Evolutionary conservation across 2,329 filamentous ascomycete species (phyloP).

Genomic region (Periconia sp.): DNA sequence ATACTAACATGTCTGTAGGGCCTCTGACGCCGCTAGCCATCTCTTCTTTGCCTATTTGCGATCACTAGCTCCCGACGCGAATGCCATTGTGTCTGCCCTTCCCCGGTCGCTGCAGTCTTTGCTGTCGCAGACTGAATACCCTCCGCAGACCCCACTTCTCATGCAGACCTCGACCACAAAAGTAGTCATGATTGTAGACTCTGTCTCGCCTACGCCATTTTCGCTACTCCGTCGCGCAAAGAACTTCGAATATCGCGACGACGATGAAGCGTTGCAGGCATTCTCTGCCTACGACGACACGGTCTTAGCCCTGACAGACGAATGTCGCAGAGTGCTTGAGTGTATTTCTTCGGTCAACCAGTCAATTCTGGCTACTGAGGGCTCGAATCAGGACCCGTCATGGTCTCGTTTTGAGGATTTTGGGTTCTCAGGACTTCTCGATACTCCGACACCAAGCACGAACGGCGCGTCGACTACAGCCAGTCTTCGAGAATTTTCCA

Average conservation of each 20-base stretch:
- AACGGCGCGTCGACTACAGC: conserved; percentile 32
- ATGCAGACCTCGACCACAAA: conserved; percentile 83
- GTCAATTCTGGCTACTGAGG: conserved; percentile 68
- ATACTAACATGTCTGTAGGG: conserved; percentile 60
- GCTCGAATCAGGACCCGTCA: conserved; percentile 69
- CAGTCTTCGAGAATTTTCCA: conserved; percentile 74
- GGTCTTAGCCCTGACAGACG: conserved; percentile 84
- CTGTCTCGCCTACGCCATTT: conserved; percentile 93
- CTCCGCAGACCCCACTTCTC: conserved; percentile 77
- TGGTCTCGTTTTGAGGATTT: conserved; percentile 98
- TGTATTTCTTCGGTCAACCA: conserved; percentile 90
- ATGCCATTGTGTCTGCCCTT: conserved; percentile 78
- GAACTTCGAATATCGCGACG: conserved; percentile 93
- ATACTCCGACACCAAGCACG: conserved; percentile 62
- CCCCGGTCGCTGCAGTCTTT: conserved; percentile 91
- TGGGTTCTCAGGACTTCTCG: conserved; percentile 79
- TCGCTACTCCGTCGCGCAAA: conserved; percentile 86
- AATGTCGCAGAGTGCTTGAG: conserved; percentile 88
- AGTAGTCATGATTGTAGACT: conserved; percentile 96
- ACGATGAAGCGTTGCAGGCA: conserved; percentile 80
- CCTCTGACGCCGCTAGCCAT: conserved; percentile 94
- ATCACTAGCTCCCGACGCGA: conserved; percentile 80
- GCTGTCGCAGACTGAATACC: conserved; percentile 91
- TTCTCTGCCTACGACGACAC: conserved; percentile 92
- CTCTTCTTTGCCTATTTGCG: conserved; percentile 97